These are phyloP conservation scores for Rhodotorula paludigena DNA, from an alignment of 768 basidiomycete species.

Conservation along the genomic window DNA sequence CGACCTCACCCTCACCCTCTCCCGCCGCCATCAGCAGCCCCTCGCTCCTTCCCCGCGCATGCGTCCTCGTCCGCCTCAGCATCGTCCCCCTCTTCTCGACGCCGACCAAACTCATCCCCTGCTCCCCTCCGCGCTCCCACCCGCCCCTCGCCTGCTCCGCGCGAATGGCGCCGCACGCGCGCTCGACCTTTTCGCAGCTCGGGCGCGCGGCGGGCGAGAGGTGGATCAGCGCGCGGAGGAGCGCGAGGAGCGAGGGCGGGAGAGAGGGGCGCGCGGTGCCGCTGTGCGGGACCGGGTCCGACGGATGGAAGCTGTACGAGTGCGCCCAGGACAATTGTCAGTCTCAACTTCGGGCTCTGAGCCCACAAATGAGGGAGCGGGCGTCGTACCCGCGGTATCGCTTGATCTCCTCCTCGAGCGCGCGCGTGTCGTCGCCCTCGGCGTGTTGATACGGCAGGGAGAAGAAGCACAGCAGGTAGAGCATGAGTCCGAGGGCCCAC, in stretches of 20 bases:
- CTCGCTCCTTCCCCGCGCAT: no score
- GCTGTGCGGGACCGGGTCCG: background rate
- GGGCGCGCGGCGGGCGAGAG: constrained; percentile 16
- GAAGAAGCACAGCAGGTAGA: constrained; percentile 50
- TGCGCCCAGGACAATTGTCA: background rate
- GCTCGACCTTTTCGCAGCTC: constrained; percentile 14
- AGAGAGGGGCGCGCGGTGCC: constrained; percentile 23
- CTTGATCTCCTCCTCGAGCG: constrained; percentile 45
- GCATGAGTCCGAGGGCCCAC: constrained; percentile 50
- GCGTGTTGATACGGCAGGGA: constrained; percentile 44
- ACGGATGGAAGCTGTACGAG: constrained; percentile 10
- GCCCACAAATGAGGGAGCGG: background rate
- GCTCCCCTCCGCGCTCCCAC: no score
- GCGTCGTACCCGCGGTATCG: constrained; percentile 45
- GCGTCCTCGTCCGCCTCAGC: no score
- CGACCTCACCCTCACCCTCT: no score
- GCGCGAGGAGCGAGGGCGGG: constrained; percentile 15
- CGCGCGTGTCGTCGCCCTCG: constrained; percentile 44
- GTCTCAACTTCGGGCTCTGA: no score
- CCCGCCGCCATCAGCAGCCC: no score
- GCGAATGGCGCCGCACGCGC: background rate
- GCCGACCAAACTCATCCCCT: no score
- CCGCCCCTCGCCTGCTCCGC: background rate
- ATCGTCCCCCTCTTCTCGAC: no score
- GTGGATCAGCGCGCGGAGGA: constrained; percentile 24